Evolutionary conservation across 495 filamentous ascomycete genomes (phyloP).

Genomic region (Aspergillus wentii): DNA sequence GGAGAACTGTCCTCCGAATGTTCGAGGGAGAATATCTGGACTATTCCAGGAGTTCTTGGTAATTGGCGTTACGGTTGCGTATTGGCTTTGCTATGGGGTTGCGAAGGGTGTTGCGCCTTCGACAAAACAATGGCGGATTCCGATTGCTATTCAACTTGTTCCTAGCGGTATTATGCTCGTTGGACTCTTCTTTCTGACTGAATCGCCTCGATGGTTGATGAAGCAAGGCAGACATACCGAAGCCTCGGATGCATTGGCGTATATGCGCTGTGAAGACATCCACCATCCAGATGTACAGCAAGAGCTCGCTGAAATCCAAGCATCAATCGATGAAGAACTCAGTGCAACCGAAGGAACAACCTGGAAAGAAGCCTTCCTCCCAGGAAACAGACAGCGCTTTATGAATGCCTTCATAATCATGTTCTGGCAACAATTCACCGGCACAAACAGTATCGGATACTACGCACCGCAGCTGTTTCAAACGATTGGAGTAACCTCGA

Average conservation of each 20-base stretch:
- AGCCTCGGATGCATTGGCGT: conserved; percentile 38
- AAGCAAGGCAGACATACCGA: conserved; percentile 47
- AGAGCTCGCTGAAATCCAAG: conserved; percentile 41
- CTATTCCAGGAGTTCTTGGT: conserved; percentile 46
- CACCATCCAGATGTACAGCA: conserved; percentile 25
- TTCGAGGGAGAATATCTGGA: conserved; percentile 45
- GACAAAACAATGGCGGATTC: conserved; percentile 49
- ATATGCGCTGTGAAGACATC: conserved; percentile 42
- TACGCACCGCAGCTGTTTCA: conserved; percentile 48
- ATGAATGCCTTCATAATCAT: conserved; percentile 34
- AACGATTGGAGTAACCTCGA: conserved; percentile 35
- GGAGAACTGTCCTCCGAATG: conserved; percentile 51
- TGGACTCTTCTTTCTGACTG: conserved; percentile 40
- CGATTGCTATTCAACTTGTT: conserved; percentile 46
- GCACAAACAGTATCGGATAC: conserved; percentile 40
- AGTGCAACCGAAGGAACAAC: conserved; percentile 38
- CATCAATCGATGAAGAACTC: conserved; percentile 37
- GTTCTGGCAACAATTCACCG: conserved; percentile 34
- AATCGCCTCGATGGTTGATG: conserved; percentile 47
- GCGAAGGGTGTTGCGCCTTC: conserved; percentile 23
- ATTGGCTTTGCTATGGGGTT: conserved; percentile 50
- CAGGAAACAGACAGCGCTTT: conserved; percentile 39
- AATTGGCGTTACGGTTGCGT: conserved; percentile 44
- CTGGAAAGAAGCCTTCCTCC: conserved; percentile 38
- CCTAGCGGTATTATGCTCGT: conserved; percentile 40